A percentile compares a stretch with the other conserved stretches of the same genome.
Conservation (phyloP, 352 stramenopile genomes). For the Phytopythium oedochilum region DNA sequence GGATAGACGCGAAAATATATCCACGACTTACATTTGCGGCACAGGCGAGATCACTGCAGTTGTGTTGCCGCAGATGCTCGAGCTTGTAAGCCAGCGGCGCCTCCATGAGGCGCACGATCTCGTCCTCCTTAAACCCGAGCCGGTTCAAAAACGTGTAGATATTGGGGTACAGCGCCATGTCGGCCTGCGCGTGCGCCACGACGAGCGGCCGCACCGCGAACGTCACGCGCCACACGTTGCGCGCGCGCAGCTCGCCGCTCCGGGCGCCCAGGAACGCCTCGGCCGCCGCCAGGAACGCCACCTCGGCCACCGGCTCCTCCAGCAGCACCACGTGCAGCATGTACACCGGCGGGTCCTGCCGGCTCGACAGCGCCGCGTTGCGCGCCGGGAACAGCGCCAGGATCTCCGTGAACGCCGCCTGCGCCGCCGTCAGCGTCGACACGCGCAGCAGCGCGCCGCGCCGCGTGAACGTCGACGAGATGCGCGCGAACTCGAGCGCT, state of each 20-base stretch:
- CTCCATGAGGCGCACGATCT: slow-evolving; percentile 98
- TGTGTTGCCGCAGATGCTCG: slow-evolving; percentile 95
- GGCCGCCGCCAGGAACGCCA: slow-evolving; percentile 40
- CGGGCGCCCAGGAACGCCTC: slow-evolving; percentile 66
- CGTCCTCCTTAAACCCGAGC: slow-evolving; percentile 95
- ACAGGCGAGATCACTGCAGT: no score
- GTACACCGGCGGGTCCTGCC: slow-evolving; percentile 67
- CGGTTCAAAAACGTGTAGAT: slow-evolving; percentile 90
- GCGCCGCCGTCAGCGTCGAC: slow-evolving; percentile 72
- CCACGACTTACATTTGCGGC: no score
- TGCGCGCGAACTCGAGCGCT: slow-evolving; percentile 63
- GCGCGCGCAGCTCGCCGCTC: slow-evolving; percentile 42
- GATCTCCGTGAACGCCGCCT: slow-evolving; percentile 62
- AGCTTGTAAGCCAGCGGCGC: slow-evolving; percentile 97
- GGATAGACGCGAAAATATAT: no score
- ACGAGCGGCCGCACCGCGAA: slow-evolving; percentile 76
- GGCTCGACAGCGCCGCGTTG: slow-evolving; percentile 63
- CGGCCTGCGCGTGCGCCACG: slow-evolving; percentile 28
- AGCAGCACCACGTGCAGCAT: slow-evolving; percentile 82
- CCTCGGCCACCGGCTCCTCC: slow-evolving; percentile 61
- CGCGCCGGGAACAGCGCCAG: slow-evolving; percentile 67
- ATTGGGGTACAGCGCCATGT: slow-evolving; percentile 79
- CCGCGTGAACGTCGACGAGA: slow-evolving; percentile 62
- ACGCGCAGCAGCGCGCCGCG: slow-evolving; percentile 88
- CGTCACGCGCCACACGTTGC: slow-evolving; percentile 87